Percentiles rank a stretch among this genome's conserved stretches.
Conservation (phyloP, 352 stramenopile genomes). For the Phytophthora melonis region DNA sequence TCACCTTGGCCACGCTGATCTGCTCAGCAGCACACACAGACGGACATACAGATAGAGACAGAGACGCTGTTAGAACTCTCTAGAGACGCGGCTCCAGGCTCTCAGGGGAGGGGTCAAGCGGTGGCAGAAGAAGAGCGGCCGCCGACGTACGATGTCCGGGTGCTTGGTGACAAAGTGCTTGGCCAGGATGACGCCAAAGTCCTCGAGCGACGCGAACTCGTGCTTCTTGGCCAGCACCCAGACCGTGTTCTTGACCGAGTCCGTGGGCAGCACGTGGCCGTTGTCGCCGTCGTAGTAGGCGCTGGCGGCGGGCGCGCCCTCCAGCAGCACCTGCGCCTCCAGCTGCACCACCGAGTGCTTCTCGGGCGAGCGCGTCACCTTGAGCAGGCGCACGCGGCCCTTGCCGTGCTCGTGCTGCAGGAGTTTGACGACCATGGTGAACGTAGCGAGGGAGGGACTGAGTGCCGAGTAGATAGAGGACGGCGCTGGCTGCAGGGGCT, state of each 20-base stretch:
- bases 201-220: slow-evolving; percentile 88
- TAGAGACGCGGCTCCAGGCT: background rate
- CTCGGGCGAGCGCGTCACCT: slow-evolving; percentile 80
- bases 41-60: background rate
- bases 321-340: slow-evolving; percentile 84
- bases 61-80: background rate
- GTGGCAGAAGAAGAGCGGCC: too few species aligned
- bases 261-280: slow-evolving; percentile 82
- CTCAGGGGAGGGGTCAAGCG: too few species aligned
- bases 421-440: slow-evolving; percentile 74
- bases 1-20: slow-evolving; percentile 80
- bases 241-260: slow-evolving; percentile 93
- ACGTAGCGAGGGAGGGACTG: too few species aligned
- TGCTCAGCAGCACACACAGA: slow-evolving; percentile 20
- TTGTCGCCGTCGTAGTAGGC: slow-evolving; percentile 91
- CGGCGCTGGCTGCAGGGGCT: background rate
- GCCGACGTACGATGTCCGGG: slow-evolving; percentile 65
- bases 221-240: slow-evolving; percentile 90
- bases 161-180: slow-evolving; percentile 90
- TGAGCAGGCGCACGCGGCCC: slow-evolving; percentile 87
- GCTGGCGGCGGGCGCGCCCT: slow-evolving; percentile 75
- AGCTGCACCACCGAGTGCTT: slow-evolving; percentile 86
- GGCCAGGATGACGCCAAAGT: slow-evolving; percentile 87
- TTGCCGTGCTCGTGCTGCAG: slow-evolving; percentile 86
- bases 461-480: background rate